A percentile compares a stretch with the other conserved stretches of the same genome.
Conservation (phyloP, 129 eudicot species). For the Flaveria trinervia region DNA sequence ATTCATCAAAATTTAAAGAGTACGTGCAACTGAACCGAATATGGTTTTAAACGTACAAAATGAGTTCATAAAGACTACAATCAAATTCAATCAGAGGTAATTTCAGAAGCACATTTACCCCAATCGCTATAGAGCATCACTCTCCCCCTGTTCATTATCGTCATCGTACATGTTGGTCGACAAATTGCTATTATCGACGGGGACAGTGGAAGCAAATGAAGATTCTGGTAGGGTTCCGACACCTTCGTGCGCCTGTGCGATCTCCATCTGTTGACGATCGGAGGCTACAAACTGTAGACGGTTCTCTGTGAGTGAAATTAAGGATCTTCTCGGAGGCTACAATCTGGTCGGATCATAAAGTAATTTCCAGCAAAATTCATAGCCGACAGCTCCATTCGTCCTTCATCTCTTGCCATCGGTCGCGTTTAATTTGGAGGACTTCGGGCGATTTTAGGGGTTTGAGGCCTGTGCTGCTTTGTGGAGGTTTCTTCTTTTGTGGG, state of each 20-base stretch:
- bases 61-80: neutral
- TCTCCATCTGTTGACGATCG: constrained; percentile 40
- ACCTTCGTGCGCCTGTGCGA: constrained; percentile 42
- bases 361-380: too few species aligned
- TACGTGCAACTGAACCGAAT: constrained; percentile 16
- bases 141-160: constrained; percentile 59
- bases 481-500: too few species aligned
- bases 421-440: too few species aligned
- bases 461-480: too few species aligned
- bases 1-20: neutral
- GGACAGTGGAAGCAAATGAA: constrained; percentile 23
- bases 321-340: too few species aligned
- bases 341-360: too few species aligned
- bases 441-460: too few species aligned
- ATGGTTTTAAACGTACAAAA: constrained; percentile 34
- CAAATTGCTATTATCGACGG: neutral
- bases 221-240: constrained; percentile 13
- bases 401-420: too few species aligned
- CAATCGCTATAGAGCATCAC: neutral
- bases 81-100: neutral
- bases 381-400: too few species aligned
- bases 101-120: constrained; percentile 6
- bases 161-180: constrained; percentile 29
- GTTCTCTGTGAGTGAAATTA: neutral
- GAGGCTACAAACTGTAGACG: constrained; percentile 11